Conservation (phyloP, 2,329 filamentous ascomycete genomes). For the Calonectria hawksworthii region DNA sequence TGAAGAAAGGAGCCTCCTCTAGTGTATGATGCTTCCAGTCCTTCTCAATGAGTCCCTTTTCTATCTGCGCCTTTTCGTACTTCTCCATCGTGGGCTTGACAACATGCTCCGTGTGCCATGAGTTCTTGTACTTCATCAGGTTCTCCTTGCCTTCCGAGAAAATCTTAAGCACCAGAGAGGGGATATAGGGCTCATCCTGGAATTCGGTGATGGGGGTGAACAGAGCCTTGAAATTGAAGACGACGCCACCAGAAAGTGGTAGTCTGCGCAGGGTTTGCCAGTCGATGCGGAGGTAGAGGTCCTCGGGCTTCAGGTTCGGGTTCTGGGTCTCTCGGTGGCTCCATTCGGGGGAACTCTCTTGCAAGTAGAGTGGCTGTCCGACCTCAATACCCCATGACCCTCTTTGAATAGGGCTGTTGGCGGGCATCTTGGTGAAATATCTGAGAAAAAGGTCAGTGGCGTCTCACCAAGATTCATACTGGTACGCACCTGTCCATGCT, state of each 20-base stretch:
- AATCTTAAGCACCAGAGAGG: slow-evolving; percentile 76
- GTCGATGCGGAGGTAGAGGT: slow-evolving; percentile 82
- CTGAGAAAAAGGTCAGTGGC: slow-evolving; percentile 53
- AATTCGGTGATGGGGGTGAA: slow-evolving; percentile 83
- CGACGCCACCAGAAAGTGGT: slow-evolving; percentile 79
- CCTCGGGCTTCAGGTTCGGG: slow-evolving; percentile 66
- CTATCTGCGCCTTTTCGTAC: slow-evolving; percentile 77
- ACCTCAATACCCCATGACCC: slow-evolving; percentile 89
- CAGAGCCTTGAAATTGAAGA: slow-evolving; percentile 91
- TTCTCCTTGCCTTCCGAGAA: slow-evolving; percentile 71
- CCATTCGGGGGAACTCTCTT: slow-evolving; percentile 76
- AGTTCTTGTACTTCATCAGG: slow-evolving; percentile 85
- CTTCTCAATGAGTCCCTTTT: slow-evolving; percentile 69
- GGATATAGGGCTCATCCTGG: slow-evolving; percentile 79
- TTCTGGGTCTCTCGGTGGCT: slow-evolving; percentile 71
- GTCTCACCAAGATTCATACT: fast-evolving
- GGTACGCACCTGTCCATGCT: slow-evolving; percentile 82
- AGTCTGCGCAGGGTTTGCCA: slow-evolving; percentile 89
- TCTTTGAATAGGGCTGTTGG: slow-evolving; percentile 82
- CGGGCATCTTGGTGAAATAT: slow-evolving; percentile 85
- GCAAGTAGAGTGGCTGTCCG: slow-evolving; percentile 81
- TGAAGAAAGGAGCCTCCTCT: slow-evolving; percentile 82
- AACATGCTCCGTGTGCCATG: slow-evolving; percentile 83
- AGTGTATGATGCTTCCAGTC: slow-evolving; percentile 79
- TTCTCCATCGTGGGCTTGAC: slow-evolving; percentile 73